A percentile compares a stretch with the other conserved stretches of the same genome.
Evolutionary conservation across 257 asterid species (phyloP).

Genomic region (Solanum bulbocastanum): DNA sequence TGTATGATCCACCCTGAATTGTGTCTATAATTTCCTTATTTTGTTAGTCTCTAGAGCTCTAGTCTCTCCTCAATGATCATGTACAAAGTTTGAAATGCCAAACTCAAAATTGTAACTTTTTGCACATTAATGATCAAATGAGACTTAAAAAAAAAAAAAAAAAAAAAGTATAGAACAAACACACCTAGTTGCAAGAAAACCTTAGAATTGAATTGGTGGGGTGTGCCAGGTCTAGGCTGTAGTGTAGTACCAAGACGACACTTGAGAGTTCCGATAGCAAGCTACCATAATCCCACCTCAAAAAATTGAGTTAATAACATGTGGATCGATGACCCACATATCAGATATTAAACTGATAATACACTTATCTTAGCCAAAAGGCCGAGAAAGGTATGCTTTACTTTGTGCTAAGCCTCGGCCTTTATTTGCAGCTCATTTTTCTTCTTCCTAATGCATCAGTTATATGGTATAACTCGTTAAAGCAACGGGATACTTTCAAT

Average conservation of each 20-base stretch:
- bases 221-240: background rate
- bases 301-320: background rate
- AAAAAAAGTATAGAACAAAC: background rate
- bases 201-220: background rate
- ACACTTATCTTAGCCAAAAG: conserved; percentile 33
- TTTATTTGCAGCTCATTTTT: background rate
- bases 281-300: background rate
- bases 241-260: background rate
- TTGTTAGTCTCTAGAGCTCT: too few species aligned
- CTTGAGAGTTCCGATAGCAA: background rate
- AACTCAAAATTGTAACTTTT: too few species aligned
- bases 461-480: background rate
- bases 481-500: background rate
- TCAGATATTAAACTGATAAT: conserved; percentile 31
- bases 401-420: background rate
- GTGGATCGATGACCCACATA: background rate
- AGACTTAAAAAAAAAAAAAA: too few species aligned
- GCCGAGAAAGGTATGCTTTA: conserved; percentile 23
- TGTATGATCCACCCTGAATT: too few species aligned
- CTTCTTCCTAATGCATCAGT: background rate
- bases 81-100: too few species aligned
- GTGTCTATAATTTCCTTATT: too few species aligned
- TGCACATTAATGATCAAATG: too few species aligned
- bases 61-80: too few species aligned
- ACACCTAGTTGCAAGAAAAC: background rate